A percentile compares a stretch with the other conserved stretches of the same genome.
Evolutionary conservation across 2,329 filamentous ascomycete species (phyloP).

Genomic region (Coniosporium tulheliwenetii): DNA sequence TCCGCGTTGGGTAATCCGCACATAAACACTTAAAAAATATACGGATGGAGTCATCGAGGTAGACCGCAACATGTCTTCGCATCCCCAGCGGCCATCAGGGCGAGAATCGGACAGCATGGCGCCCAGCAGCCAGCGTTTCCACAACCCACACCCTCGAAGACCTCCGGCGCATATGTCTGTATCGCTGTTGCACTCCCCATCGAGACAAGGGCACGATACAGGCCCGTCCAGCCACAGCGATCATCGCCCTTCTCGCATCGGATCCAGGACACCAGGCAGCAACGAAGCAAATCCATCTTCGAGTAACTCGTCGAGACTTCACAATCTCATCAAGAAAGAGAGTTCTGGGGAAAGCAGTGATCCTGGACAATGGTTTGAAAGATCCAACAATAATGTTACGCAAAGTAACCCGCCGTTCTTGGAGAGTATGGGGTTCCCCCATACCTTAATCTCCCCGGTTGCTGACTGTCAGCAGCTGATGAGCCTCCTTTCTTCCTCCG

Average conservation of each 20-base stretch:
- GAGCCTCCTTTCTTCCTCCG: slow-evolving; percentile 28
- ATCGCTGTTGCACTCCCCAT: slow-evolving; percentile 25
- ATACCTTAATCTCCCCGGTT: background rate
- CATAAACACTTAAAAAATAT: too few relatives aligned
- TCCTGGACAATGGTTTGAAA: slow-evolving; percentile 35
- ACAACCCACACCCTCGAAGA: slow-evolving; percentile 20
- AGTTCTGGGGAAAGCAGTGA: slow-evolving; percentile 36
- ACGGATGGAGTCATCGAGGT: too few relatives aligned
- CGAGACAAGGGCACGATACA: background rate
- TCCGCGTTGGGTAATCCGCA: too few relatives aligned
- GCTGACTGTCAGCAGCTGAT: slow-evolving; percentile 11
- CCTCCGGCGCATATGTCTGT: slow-evolving; percentile 29
- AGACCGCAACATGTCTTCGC: too few relatives aligned
- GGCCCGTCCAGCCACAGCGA: background rate
- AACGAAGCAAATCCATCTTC: slow-evolving; percentile 24
- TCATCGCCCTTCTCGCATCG: background rate
- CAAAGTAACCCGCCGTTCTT: slow-evolving; percentile 20
- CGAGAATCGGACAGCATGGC: too few relatives aligned
- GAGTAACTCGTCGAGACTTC: slow-evolving; percentile 17
- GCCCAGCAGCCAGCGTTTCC: too few relatives aligned
- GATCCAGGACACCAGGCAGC: slow-evolving; percentile 11
- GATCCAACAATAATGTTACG: slow-evolving; percentile 30
- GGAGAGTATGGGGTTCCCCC: slow-evolving; percentile 20
- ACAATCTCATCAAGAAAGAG: slow-evolving; percentile 10
- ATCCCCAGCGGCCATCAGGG: too few relatives aligned